phyloP scores from a whole-genome alignment of 257 asterid species.

The Petunia axillaris region DNA sequence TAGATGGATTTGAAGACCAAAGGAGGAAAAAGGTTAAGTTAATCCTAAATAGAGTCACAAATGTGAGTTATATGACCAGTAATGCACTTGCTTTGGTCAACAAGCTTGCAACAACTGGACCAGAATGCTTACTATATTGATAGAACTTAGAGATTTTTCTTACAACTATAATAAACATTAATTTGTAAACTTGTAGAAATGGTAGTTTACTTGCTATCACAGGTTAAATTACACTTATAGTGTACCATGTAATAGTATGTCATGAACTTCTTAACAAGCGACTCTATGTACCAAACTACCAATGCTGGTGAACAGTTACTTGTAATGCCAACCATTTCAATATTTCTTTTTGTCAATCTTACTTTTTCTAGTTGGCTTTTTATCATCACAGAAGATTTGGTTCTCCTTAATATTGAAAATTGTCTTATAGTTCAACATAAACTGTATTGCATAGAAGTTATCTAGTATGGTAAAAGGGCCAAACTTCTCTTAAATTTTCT shows the following conservation, averaged over 20 bases:
- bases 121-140: constrained; percentile 27
- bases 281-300: not conserved
- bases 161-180: not conserved
- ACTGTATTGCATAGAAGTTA: too few species aligned
- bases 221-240: not conserved
- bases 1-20: constrained; percentile 53
- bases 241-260: not conserved
- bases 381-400: too few species aligned
- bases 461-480: too few species aligned
- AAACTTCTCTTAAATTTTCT: too few species aligned
- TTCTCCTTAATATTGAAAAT: too few species aligned
- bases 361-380: too few species aligned
- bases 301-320: not conserved
- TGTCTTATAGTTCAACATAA: too few species aligned
- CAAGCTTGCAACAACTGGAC: constrained; percentile 65
- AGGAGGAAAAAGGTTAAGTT: constrained; percentile 35
- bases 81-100: constrained; percentile 74
- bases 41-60: constrained; percentile 42
- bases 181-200: too few species aligned
- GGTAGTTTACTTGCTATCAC: too few species aligned
- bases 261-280: not conserved
- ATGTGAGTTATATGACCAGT: constrained; percentile 58
- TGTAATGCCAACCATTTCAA: not conserved
- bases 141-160: not conserved
- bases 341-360: not conserved